Evolutionary conservation across 2,329 filamentous ascomycete species (phyloP), one percentile per base, ranked within the genome.

Genomic region (Microdochium bolleyi): DNA sequence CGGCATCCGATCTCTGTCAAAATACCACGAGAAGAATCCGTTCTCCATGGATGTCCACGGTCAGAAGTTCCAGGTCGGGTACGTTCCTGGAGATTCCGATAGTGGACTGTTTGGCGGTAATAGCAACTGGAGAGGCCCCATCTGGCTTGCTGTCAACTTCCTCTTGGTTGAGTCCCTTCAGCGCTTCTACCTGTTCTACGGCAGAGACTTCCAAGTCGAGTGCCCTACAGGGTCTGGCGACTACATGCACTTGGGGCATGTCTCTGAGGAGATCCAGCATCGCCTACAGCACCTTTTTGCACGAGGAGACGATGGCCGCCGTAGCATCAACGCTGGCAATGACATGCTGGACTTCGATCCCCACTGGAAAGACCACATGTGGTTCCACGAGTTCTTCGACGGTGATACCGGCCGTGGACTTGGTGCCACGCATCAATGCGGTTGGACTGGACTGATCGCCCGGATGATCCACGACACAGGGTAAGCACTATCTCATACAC

Each of bases 311-410:
- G 84, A 95, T 58, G 92, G 92, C 51, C 85, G 89, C 55, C 86
- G 94, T 58, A 92, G 91, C 58, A 88, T 95, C 75, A 95, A 97
- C 63, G 85, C 82, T 53, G 87, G 89, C 19, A 90, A 88, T 60
- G 86, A 96, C 61, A 80, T 86, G 59, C 83, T 96, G 30, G 91
- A 97, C 71, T 96, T 88, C 64, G 91, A 97, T 64, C 85, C 89
- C 24, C 77, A 96, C 69, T 97, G 92, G 92, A 92, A 87, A 68
- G 92, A 95, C 63, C 83, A 92, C 63, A 76, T 97, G 62, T 96
- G 90, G 89, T 97, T 95, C 78, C 88, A 95, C 66, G 92, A 97
- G 68, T 97, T 95, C 77, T 97, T 97, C 66, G 92, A 97, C 65
- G 92, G 91, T 38, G 92, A 97, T 67, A 85, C 78, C 50, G 92